Conservation (phyloP, 768 basidiomycete species). For the Trametes cinnabarina region DNA sequence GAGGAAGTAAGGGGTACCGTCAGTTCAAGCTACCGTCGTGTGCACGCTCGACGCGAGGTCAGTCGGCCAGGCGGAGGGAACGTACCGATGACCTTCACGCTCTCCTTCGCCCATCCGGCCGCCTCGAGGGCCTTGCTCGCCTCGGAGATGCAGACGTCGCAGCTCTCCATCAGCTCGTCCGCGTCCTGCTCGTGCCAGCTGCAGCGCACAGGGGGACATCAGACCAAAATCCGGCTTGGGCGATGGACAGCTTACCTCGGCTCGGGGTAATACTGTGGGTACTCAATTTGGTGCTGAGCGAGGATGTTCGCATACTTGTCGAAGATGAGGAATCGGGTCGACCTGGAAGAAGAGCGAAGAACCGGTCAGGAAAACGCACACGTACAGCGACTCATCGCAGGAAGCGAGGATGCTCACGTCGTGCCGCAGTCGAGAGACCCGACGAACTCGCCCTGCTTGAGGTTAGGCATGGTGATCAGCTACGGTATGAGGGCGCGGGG, state of each 20-base stretch:
- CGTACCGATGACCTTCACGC: conserved; percentile 90
- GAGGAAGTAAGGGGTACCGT: conserved; percentile 23
- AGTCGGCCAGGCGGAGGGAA: conserved; percentile 12
- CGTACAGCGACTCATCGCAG: neutral
- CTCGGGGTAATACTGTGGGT: conserved; percentile 89
- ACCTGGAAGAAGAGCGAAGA: conserved; percentile 43
- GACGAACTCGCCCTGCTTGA: conserved; percentile 77
- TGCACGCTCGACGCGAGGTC: neutral
- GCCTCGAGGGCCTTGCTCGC: conserved; percentile 70
- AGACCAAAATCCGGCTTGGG: neutral
- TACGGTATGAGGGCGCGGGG: neutral
- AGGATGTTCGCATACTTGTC: conserved; percentile 85
- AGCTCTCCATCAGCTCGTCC: conserved; percentile 71
- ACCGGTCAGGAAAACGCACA: conserved; percentile 1
- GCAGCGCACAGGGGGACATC: neutral
- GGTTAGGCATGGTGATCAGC: conserved; percentile 30
- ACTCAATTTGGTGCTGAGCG: conserved; percentile 87
- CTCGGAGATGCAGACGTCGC: conserved; percentile 71
- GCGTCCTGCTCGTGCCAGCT: conserved; percentile 98
- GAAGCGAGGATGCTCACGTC: conserved; percentile 55
- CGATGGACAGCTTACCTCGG: conserved; percentile 54
- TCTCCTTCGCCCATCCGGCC: conserved; percentile 73
- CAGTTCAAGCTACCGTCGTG: conserved; percentile 2
- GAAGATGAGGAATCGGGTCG: conserved; percentile 89
- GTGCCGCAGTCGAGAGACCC: conserved; percentile 95